Conservation (phyloP, 2,329 filamentous ascomycete genomes). For the Botrytis byssoidea region DNA sequence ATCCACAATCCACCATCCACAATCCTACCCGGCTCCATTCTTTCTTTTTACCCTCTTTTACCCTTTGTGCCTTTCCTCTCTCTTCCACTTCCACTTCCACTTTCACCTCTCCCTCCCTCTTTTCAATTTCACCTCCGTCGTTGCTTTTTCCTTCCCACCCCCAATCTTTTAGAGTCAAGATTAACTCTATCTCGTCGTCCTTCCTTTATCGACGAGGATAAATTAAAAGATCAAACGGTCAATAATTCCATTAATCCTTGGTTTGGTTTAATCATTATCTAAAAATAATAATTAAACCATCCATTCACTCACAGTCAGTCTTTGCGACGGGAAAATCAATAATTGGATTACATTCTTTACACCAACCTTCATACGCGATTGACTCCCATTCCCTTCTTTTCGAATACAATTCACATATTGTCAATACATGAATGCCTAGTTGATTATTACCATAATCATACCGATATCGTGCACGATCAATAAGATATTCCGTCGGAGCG, state of each 20-base stretch:
- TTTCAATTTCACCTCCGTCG: neutral
- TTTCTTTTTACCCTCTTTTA: neutral
- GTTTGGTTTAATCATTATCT: neutral
- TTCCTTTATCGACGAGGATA: constrained; percentile 23
- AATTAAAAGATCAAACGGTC: neutral
- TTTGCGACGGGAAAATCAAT: neutral
- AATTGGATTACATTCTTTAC: constrained; percentile 6
- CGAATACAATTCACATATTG: neutral
- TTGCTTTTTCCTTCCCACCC: neutral
- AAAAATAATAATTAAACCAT: neutral
- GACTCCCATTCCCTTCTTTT: neutral
- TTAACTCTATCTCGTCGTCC: constrained; percentile 20
- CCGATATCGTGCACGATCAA: neutral
- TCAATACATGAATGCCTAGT: neutral
- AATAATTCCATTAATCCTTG: neutral
- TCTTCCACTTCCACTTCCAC: too few species aligned
- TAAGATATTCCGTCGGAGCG: neutral
- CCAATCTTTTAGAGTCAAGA: constrained; percentile 1
- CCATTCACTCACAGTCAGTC: constrained; percentile 1
- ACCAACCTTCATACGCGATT: neutral
- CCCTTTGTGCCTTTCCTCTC: neutral
- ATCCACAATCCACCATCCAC: neutral
- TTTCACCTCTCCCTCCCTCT: neutral
- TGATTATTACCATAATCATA: neutral
- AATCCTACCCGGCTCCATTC: neutral